Evolutionary conservation across 306 rosid species (phyloP), one percentile per base, ranked within the genome.

Genomic region (Cucurbita moschata): DNA sequence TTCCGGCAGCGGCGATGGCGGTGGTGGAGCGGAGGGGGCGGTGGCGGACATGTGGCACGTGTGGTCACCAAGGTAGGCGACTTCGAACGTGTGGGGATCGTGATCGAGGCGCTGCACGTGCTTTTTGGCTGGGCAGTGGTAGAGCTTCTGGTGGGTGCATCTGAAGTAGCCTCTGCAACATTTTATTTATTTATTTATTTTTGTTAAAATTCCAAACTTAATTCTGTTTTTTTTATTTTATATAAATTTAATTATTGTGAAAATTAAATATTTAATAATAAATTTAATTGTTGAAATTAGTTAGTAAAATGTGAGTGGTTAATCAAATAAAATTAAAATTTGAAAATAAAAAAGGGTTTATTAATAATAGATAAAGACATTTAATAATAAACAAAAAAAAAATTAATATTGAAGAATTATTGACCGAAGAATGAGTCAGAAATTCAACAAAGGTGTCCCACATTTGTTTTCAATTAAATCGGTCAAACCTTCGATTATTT

Each of bases 71-170:
- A 84, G 69, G 74, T 91, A 91, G 49, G 79, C 80, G 8, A 91
- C 86, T 65, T 80, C 85, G 21, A 81, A 91, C 15, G 77, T 79
- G 74, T 10, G 56, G 60, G 88, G 91, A 35, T 85, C 81, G 4
- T 72, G 19, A 49, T 91, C 85, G 8, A 71, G 71, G 65, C 96
- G 71, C 71, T 91, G 97, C 46, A 89, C 91, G 73, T 77, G 96
- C 72, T 87, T 89, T 82, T 89, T 91, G 8, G 96, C 93, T 5
- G 78, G 78, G 81, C 96, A 91, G 5, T 78, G 74, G 81, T 85
- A 88, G 12, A 87, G 6, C 77, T 83, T 89, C 61, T 86, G 92
- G 82, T 89, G 88, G 19, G 95, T 92, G 85, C 96, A 92, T 77
- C 90, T 79, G 10, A 81, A 89, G 78, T 92, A 89, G 52, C 84